Evolutionary conservation across 2,329 filamentous ascomycete genomes (phyloP), one percentile per base, ranked within the genome.

Genomic region (Ophiostoma pallidulum): DNA sequence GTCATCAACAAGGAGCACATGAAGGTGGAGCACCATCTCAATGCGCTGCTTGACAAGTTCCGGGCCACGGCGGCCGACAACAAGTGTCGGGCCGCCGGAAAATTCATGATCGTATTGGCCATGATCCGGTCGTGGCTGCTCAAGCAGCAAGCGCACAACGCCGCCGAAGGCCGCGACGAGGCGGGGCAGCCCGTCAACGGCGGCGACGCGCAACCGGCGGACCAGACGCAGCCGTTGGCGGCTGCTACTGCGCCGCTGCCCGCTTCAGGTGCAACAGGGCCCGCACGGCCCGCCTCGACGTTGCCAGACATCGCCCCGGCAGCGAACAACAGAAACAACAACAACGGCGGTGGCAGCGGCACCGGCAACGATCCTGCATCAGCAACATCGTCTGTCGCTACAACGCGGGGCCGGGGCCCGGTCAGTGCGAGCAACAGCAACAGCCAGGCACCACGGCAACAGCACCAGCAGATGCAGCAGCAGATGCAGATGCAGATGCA

Each of bases 101-200:
- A 86, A 62, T 89, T 89, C 53, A 68, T 84, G 3, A 71, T 86
- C 50, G 80, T 88, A 6, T 66, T 89, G 9, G 68, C 74, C 42
- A 83, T 88, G 79, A 65, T 90, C 22, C 77, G 77, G 36, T 75
- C 72, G 22, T 87, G 84, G 83, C 86, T 84, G 59, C 62, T 75
- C 58, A 69, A 78, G 44, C 65, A 67, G 49, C 52, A 49, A 12
- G 22, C 35, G 2, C 19, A 44, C 35, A 40, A 41, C 16, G 20
- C 31, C 14, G 41, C 31, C 14, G 41, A 50, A 22, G 24, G 41
- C 33, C 42, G 29, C 10, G 49, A 37, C n/a, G 26, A 18, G n/a
- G 12, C 26, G 6, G 38, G 24, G 32, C 31, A 26, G 36, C 32
- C 10, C 19, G 19, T 8, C n/a, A 39, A 36, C n/a, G 37, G 26